phyloP scores from a whole-genome alignment of 2,329 filamentous ascomycete genomes.

The Ambrosiella beaveri region DNA sequence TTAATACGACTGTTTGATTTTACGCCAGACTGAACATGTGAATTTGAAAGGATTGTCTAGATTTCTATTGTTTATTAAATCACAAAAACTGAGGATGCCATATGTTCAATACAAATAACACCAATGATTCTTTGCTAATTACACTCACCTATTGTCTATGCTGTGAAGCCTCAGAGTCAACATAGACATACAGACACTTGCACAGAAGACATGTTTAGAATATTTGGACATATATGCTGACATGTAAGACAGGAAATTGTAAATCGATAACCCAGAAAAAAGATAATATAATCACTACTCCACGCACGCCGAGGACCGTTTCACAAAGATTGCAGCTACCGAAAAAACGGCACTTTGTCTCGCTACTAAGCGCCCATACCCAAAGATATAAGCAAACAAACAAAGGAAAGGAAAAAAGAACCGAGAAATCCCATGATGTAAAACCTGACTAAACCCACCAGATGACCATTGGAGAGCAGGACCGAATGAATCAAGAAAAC shows the following conservation, averaged over 20 bases:
- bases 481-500: not conserved
- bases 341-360: not conserved
- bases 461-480: not conserved
- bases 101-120: too few species aligned
- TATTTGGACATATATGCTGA: not conserved
- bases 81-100: too few species aligned
- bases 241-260: not conserved
- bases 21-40: too few species aligned
- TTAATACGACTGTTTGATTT: too few species aligned
- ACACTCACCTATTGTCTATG: too few species aligned
- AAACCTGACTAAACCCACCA: not conserved
- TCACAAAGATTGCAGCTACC: not conserved
- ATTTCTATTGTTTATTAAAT: too few species aligned
- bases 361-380: not conserved
- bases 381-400: not conserved
- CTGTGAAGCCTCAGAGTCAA: too few species aligned
- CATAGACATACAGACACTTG: not conserved
- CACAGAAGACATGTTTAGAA: not conserved
- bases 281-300: not conserved
- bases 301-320: not conserved
- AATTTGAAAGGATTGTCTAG: too few species aligned
- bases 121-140: too few species aligned
- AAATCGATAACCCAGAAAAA: not conserved
- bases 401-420: not conserved
- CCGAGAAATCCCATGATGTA: not conserved